Evolutionary conservation across 352 stramenopile species (phyloP).

Genomic region (Phytophthora colocasiae): DNA sequence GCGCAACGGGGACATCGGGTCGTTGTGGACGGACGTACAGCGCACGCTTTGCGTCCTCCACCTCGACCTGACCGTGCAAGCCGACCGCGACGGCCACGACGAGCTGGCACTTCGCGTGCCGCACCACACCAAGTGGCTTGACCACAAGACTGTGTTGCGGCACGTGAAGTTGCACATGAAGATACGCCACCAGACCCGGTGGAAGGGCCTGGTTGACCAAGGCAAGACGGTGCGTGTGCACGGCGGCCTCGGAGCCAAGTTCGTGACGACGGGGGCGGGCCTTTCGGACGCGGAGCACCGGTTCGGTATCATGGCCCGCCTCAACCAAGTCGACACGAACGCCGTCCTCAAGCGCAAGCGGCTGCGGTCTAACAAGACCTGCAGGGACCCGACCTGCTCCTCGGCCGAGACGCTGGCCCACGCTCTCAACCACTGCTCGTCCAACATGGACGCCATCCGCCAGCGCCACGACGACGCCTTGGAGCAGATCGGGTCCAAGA

Average conservation of each 20-base stretch:
- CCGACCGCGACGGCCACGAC: neutral
- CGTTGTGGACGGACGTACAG: slow-evolving; percentile 18
- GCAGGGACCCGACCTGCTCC: too few species aligned
- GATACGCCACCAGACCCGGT: slow-evolving; percentile 1
- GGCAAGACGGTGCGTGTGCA: neutral
- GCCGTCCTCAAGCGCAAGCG: too few species aligned
- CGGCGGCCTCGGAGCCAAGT: too few species aligned
- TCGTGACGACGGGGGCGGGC: too few species aligned
- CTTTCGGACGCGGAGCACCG: too few species aligned
- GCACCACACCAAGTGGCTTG: slow-evolving; percentile 1
- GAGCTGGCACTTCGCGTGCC: neutral
- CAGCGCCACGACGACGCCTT: too few species aligned
- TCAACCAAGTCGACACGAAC: too few species aligned
- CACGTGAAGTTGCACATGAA: slow-evolving; percentile 17
- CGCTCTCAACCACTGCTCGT: too few species aligned
- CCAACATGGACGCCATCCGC: too few species aligned
- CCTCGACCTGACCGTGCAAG: neutral
- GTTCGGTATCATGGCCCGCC: neutral
- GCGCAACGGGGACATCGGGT: slow-evolving; percentile 8
- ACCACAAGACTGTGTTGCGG: slow-evolving; percentile 10
- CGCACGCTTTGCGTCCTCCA: neutral
- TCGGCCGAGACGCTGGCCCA: too few species aligned
- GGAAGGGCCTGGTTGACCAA: neutral
- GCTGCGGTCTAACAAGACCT: too few species aligned
- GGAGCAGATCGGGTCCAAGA: too few species aligned